Percentiles rank a stretch among this genome's conserved stretches.
Conservation (phyloP, 768 basidiomycete species). For the Ephemerocybe angulata region DNA sequence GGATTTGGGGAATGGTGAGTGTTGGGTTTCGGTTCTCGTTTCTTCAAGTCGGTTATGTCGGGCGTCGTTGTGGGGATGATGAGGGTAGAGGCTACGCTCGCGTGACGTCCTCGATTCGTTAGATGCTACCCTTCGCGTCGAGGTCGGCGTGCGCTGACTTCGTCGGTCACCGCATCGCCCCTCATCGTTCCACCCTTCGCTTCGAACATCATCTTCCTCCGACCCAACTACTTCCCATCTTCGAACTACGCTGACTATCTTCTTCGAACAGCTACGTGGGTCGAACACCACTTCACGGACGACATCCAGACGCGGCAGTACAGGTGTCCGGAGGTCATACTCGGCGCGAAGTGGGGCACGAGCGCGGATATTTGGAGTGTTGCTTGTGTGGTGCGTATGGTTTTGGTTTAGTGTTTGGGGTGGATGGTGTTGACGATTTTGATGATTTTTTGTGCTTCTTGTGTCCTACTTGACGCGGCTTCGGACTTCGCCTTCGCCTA, state of each 20-base stretch:
- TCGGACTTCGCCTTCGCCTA: background rate
- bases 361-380: conserved; percentile 98
- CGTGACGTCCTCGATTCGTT: no score
- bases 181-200: background rate
- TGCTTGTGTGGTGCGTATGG: conserved; percentile 75
- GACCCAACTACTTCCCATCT: background rate
- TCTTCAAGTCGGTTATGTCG: background rate
- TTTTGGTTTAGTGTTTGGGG: background rate
- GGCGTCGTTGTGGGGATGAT: background rate
- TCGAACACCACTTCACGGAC: conserved; percentile 96
- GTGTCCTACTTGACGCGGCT: no score
- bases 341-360: conserved; percentile 93
- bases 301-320: conserved; percentile 98
- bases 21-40: conserved; percentile 6
- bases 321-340: conserved; percentile 94
- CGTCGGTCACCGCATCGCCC: no score
- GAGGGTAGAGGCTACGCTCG: no score
- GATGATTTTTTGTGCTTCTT: no score
- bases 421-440: background rate
- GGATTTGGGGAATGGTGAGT: conserved; percentile 90
- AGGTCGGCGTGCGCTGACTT: no score
- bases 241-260: background rate
- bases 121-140: background rate
- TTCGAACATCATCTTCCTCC: background rate
- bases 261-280: conserved; percentile 64